Conservation (phyloP, 2,329 filamentous ascomycete genomes). For the Aspergillaceae sp. region DNA sequence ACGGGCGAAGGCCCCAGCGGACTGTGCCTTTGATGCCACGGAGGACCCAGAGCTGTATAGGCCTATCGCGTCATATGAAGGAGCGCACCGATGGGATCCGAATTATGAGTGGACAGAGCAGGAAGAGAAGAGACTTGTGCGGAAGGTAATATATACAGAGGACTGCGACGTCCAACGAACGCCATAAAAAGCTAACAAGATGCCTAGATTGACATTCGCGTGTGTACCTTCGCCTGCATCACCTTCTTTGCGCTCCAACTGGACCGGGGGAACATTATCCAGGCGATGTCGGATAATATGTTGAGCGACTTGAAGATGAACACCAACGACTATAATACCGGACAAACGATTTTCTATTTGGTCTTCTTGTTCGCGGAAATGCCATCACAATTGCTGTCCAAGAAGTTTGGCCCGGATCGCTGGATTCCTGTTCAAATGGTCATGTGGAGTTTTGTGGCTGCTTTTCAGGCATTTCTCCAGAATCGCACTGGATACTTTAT, state of each 20-base stretch:
- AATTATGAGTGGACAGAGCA: conserved; percentile 36
- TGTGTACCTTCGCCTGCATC: conserved; percentile 41
- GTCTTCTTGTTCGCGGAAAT: conserved; percentile 44
- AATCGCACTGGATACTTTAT: conserved; percentile 37
- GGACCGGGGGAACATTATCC: conserved; percentile 54
- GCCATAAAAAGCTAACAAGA: background rate
- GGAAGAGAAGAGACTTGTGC: conserved; percentile 36
- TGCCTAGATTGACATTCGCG: conserved; percentile 32
- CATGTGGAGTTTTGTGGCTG: conserved; percentile 48
- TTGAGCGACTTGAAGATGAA: conserved; percentile 43
- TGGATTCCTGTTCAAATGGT: conserved; percentile 55
- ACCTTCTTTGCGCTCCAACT: conserved; percentile 59
- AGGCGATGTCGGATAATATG: conserved; percentile 55
- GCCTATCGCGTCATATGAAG: conserved; percentile 38
- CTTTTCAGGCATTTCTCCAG: conserved; percentile 43
- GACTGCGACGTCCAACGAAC: too few relatives aligned
- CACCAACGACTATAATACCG: conserved; percentile 39
- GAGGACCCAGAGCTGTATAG: conserved; percentile 31
- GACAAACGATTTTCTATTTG: conserved; percentile 33
- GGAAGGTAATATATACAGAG: conserved; percentile 20
- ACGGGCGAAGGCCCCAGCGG: conserved; percentile 7
- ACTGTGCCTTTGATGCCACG: conserved; percentile 27
- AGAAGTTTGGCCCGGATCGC: conserved; percentile 51
- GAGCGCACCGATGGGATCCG: conserved; percentile 42
- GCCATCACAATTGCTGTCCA: conserved; percentile 52